phyloP scores from a whole-genome alignment of 192 early-diverging fungal genomes.

The Coemansia sp. region DNA sequence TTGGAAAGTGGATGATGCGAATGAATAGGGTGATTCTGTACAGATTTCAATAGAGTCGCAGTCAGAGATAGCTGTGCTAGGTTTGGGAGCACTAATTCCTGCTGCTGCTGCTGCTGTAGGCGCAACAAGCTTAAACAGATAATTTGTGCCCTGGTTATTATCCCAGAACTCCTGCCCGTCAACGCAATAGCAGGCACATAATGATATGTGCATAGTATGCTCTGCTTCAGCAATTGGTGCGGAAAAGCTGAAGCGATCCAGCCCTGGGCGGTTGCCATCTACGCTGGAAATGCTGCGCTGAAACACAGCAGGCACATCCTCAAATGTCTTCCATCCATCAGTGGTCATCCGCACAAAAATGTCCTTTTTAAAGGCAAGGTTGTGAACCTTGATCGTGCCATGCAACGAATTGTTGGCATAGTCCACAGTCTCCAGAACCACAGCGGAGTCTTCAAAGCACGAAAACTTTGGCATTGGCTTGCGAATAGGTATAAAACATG shows the following conservation, averaged over 20 bases:
- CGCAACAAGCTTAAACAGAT: constrained; percentile 56
- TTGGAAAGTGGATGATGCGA: no score
- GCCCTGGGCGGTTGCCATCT: constrained; percentile 38
- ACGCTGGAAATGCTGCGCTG: constrained; percentile 53
- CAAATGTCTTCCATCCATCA: constrained; percentile 72
- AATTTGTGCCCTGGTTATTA: constrained; percentile 87
- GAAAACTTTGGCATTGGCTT: constrained; percentile 35
- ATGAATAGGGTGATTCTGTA: background rate
- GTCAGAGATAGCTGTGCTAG: background rate
- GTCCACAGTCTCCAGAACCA: constrained; percentile 60
- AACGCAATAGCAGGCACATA: constrained; percentile 70
- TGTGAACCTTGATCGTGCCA: constrained; percentile 77
- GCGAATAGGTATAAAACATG: constrained; percentile 18
- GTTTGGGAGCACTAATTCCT: background rate
- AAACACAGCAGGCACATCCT: constrained; percentile 68
- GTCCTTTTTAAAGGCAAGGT: constrained; percentile 81
- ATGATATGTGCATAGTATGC: constrained; percentile 45
- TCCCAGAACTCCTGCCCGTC: constrained; percentile 82
- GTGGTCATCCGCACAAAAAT: constrained; percentile 73
- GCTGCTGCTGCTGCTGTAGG: background rate
- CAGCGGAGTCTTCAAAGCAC: constrained; percentile 44
- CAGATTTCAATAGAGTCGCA: constrained; percentile 7
- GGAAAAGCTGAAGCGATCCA: constrained; percentile 72
- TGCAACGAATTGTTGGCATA: constrained; percentile 48
- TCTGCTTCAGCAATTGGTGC: constrained; percentile 34